Percentiles rank a stretch among this genome's conserved stretches.
Evolutionary conservation across 495 filamentous ascomycete genomes (phyloP).

Genomic region (Bryoglossum gracile): DNA sequence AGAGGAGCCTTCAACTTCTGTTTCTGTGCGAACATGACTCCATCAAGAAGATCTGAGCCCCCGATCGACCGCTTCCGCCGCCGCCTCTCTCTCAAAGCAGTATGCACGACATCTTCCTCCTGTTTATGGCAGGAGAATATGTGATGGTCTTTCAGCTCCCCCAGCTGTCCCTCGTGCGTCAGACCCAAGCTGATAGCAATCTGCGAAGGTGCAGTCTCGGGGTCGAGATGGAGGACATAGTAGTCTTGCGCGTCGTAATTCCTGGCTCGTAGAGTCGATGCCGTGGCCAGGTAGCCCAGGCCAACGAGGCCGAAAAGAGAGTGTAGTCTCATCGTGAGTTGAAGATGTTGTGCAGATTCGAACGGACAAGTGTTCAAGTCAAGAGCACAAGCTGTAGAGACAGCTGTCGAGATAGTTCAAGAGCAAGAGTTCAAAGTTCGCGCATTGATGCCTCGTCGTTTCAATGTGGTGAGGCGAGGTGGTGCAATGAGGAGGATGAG

Average conservation of each 20-base stretch:
- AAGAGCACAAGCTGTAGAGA: not conserved
- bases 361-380: too few species aligned
- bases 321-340: conserved; percentile 18
- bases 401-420: conserved; percentile 1
- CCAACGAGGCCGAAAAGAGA: conserved; percentile 31
- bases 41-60: conserved; percentile 56
- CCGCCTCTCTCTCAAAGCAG: conserved; percentile 42
- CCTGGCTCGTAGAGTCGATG: conserved; percentile 37
- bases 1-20: conserved; percentile 65
- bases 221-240: conserved; percentile 62
- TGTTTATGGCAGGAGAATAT: conserved; percentile 67
- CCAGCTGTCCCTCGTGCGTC: conserved; percentile 75
- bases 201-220: conserved; percentile 47
- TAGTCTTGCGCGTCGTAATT: conserved; percentile 52
- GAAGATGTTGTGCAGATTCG: not conserved
- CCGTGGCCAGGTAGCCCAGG: conserved; percentile 35
- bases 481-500: too few species aligned
- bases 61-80: conserved; percentile 49
- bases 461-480: not conserved
- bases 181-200: conserved; percentile 69
- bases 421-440: not conserved
- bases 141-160: conserved; percentile 74
- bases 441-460: conserved; percentile 16
- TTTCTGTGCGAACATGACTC: conserved; percentile 75
- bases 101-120: conserved; percentile 35